phyloP scores from a whole-genome alignment of 2,329 filamentous ascomycete species.

The Sporothrix brunneoviolacea region DNA sequence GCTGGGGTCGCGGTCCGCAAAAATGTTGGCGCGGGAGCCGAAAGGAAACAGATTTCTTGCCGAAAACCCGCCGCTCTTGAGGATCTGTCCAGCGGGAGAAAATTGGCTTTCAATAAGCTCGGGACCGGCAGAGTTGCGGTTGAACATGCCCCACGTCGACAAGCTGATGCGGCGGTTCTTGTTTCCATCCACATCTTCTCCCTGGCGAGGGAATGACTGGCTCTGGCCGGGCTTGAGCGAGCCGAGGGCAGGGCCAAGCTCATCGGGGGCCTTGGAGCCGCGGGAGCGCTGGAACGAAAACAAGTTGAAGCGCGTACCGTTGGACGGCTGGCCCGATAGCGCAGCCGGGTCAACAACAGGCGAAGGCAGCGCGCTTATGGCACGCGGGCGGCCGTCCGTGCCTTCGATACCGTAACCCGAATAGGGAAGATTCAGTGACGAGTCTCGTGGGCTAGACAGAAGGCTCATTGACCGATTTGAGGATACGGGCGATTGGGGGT shows the following conservation, averaged over 20 bases:
- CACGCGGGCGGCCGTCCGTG: conserved; percentile 38
- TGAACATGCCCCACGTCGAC: conserved; percentile 52
- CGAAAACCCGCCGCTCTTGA: conserved; percentile 30
- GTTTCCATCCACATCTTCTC: conserved; percentile 50
- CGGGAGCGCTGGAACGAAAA: conserved; percentile 57
- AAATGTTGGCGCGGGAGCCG: conserved; percentile 40
- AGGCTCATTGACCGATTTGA: conserved; percentile 50
- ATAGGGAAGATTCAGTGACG: conserved; percentile 51
- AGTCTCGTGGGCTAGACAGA: conserved; percentile 56
- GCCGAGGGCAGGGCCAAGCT: conserved; percentile 59
- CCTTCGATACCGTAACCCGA: conserved; percentile 40
- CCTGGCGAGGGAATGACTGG: conserved; percentile 64
- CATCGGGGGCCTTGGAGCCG: conserved; percentile 53
- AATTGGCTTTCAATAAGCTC: conserved; percentile 34
- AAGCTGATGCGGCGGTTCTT: conserved; percentile 51
- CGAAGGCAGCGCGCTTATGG: conserved; percentile 33
- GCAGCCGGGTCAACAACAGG: conserved; percentile 26
- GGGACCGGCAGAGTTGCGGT: conserved; percentile 43
- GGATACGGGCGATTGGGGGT: conserved; percentile 55
- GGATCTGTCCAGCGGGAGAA: conserved; percentile 19
- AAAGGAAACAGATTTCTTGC: conserved; percentile 40
- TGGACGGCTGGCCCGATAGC: conserved; percentile 19
- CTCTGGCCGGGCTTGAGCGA: conserved; percentile 66
- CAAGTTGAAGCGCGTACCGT: conserved; percentile 40
- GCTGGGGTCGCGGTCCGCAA: conserved; percentile 49